Percentiles rank a stretch among this genome's conserved stretches.
These are phyloP conservation scores for Epichloe uncinata DNA, from an alignment of 2,329 filamentous ascomycete genomes.

Conservation along the genomic window DNA sequence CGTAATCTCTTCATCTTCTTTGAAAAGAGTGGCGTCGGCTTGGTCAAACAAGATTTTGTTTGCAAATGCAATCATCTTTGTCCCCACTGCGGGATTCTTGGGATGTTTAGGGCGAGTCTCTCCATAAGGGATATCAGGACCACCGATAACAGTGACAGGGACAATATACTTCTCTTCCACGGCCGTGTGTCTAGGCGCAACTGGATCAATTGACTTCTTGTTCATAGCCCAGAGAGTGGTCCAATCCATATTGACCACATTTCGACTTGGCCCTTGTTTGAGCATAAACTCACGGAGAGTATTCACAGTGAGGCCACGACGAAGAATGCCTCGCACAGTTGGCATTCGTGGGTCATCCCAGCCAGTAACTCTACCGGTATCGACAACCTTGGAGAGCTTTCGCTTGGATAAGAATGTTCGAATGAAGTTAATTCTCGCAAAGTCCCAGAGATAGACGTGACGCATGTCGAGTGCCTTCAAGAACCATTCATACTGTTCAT, in stretches of 20 bases:
- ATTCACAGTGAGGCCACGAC: constrained; percentile 61
- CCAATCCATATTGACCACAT: constrained; percentile 67
- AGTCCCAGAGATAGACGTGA: constrained; percentile 74
- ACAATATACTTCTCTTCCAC: constrained; percentile 23
- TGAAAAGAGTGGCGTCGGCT: background rate
- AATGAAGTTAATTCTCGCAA: constrained; percentile 73
- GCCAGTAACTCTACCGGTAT: constrained; percentile 60
- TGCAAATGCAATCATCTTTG: background rate
- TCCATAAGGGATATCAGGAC: background rate
- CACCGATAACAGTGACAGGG: background rate
- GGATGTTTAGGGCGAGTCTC: constrained; percentile 1
- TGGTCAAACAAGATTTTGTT: background rate
- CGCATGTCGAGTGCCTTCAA: constrained; percentile 59
- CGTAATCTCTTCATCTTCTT: background rate
- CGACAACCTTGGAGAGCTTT: constrained; percentile 71
- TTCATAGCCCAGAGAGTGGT: constrained; percentile 51
- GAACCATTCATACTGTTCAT: constrained; percentile 81
- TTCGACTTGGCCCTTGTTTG: constrained; percentile 63
- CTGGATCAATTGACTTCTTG: constrained; percentile 62
- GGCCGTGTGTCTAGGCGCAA: constrained; percentile 56
- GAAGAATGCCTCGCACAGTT: constrained; percentile 57
- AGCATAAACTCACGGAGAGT: constrained; percentile 64
- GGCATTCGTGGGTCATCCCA: constrained; percentile 76
- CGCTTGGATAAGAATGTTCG: constrained; percentile 72
- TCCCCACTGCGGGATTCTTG: background rate